Base-by-base conservation (phyloP, 2,329 filamentous ascomycete species). In the Talaromyces sp. region DNA sequence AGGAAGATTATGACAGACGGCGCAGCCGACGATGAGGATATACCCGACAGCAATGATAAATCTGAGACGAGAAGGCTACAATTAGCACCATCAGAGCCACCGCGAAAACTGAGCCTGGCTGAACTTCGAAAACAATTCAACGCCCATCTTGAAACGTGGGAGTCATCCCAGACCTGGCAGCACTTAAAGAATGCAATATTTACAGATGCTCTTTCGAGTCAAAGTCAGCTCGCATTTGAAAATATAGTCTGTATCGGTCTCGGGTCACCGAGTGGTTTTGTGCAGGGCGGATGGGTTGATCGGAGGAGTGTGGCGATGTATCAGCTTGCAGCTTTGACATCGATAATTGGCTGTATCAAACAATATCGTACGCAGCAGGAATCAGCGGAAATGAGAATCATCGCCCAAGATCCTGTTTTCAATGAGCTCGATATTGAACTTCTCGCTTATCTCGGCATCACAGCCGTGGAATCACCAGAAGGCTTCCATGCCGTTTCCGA, bases 401-500 rank as follows among this genome's bases (percentile, higher is more conserved):
- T 87, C 70, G 73, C 89, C 33, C 72, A 79, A 65, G 77, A 80
- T 24, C 82, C 89, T 0, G 85, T 86, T n/a, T 85, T 82, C 70
- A 82, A 80, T 66, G 45, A 66, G 1, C 71, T 80, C 19, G 81
- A 83, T 57, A 70, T 65, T 11, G 63, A 70, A 7, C 75, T 82
- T 13, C 74, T 83, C 4, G 49, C 69, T 5, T 71, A 70, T 9
- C 69, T 79, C 5, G 69, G 70, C 8, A 75, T 82, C 57, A 73
- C 68, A n/a, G 74, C 79, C 31, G 69, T 83, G 37, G 57, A 76
- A 0, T 78, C 84, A 1, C 89, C 89, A 0, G 71, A 64, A 0
- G 88, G 82, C 0, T 88, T 86, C 68, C 73, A 80, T 0, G 69
- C 81, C 6, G 79, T 90, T 10, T 79, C 82, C 16, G 57, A 71